Conservation (phyloP, 2,329 filamentous ascomycete genomes). For the Talaromyces sp. region DNA sequence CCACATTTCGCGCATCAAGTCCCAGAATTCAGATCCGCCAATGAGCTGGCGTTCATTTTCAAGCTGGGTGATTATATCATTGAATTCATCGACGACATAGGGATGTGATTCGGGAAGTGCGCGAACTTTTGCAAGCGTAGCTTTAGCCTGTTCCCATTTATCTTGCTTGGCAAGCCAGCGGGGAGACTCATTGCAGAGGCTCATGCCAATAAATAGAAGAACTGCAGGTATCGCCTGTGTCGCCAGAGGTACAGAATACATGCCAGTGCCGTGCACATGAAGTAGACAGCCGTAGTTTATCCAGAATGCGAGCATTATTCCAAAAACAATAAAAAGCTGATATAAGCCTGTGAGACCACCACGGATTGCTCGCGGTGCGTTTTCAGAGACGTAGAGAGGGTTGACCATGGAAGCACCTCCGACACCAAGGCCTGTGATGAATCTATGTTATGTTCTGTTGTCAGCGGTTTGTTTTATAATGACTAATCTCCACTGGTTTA, state of each 20-base stretch:
- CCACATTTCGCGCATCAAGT: slow-evolving; percentile 30
- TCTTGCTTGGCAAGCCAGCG: slow-evolving; percentile 63
- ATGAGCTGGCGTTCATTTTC: slow-evolving; percentile 56
- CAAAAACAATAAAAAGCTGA: slow-evolving; percentile 50
- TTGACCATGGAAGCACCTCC: slow-evolving; percentile 52
- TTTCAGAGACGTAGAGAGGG: slow-evolving; percentile 57
- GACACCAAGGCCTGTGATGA: slow-evolving; percentile 49
- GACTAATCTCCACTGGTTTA: neutral
- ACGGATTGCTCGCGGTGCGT: slow-evolving; percentile 53
- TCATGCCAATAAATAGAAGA: slow-evolving; percentile 55
- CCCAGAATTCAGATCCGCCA: slow-evolving; percentile 22
- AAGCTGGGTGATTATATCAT: slow-evolving; percentile 57
- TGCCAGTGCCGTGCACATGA: slow-evolving; percentile 36
- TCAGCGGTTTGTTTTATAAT: neutral
- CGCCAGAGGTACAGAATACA: slow-evolving; percentile 58
- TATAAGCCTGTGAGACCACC: slow-evolving; percentile 57
- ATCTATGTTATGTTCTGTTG: slow-evolving; percentile 20
- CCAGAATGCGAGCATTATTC: slow-evolving; percentile 40
- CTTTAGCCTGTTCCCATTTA: slow-evolving; percentile 59
- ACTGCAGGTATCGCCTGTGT: slow-evolving; percentile 60
- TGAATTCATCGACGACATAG: slow-evolving; percentile 55
- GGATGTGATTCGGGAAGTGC: slow-evolving; percentile 48
- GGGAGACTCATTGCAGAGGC: slow-evolving; percentile 59
- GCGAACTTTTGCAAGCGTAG: slow-evolving; percentile 52
- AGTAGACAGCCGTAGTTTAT: slow-evolving; percentile 50